These are phyloP conservation scores for Cruciata laevipes DNA, from an alignment of 257 asterid genomes.

Conservation along the genomic window DNA sequence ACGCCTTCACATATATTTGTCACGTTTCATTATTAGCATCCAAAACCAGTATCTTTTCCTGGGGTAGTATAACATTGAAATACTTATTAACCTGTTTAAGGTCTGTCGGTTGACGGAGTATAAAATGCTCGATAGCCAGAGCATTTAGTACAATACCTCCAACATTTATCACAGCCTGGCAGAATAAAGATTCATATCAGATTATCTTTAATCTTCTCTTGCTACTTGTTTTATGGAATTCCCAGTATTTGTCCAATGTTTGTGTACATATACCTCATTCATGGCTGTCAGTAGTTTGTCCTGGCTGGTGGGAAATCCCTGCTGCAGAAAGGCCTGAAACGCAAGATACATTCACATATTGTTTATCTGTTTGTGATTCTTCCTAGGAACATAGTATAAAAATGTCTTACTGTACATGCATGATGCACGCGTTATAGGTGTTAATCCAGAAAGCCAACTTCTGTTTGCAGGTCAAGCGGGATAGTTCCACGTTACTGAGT, in stretches of 20 bases:
- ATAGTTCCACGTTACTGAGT: conserved; percentile 50
- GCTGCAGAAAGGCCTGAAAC: conserved; percentile 73
- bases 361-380: neutral
- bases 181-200: neutral
- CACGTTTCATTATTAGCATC: neutral
- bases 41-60: too few relatives aligned
- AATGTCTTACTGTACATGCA: conserved; percentile 64
- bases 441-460: conserved; percentile 95
- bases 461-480: conserved; percentile 70
- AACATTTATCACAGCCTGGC: conserved; percentile 65
- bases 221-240: neutral
- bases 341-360: neutral
- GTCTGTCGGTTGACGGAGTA: conserved; percentile 79
- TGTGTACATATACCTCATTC: conserved; percentile 52
- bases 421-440: conserved; percentile 68
- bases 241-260: too few relatives aligned
- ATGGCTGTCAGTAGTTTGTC: conserved; percentile 54
- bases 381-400: neutral
- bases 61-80: neutral
- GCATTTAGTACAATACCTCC: conserved; percentile 73
- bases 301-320: conserved; percentile 67
- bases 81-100: conserved; percentile 44
- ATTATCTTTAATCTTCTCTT: neutral
- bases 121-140: conserved; percentile 73
- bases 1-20: conserved; percentile 31